These are phyloP conservation scores for Coleophoma cylindrospora DNA, from an alignment of 2,329 filamentous ascomycete species.

Conservation along the genomic window DNA sequence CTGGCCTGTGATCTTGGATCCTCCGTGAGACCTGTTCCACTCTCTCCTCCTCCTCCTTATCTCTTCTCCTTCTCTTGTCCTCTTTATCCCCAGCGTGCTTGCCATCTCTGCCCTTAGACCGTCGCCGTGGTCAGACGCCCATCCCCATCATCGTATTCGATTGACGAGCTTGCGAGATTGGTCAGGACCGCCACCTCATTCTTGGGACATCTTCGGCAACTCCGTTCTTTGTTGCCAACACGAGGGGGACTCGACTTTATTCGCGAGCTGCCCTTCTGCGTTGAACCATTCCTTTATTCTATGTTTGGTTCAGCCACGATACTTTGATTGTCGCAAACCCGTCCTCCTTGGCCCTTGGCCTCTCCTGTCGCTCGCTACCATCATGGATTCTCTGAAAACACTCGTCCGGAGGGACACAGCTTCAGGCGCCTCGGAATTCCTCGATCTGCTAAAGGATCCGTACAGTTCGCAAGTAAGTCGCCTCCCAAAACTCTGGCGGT, in stretches of 20 bases:
- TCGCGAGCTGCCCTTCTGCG: background rate
- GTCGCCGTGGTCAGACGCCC: background rate
- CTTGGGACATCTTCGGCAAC: background rate
- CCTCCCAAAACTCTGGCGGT: no score
- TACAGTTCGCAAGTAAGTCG: slow-evolving; percentile 4
- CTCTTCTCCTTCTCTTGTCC: background rate
- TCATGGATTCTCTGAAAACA: background rate
- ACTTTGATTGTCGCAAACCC: no score
- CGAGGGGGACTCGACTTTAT: background rate
- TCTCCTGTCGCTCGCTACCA: background rate
- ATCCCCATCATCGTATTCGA: no score
- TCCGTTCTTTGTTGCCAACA: background rate
- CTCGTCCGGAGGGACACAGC: background rate
- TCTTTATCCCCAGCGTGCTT: background rate
- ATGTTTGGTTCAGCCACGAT: no score
- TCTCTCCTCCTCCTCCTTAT: background rate
- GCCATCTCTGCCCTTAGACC: background rate
- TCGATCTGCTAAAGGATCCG: slow-evolving; percentile 7
- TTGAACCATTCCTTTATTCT: no score
- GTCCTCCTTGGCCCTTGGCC: background rate
- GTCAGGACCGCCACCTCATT: slow-evolving; percentile 1
- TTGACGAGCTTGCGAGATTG: background rate
- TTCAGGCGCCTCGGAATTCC: slow-evolving; percentile 3
- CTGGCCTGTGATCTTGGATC: background rate
- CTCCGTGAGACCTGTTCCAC: background rate